phyloP scores from a whole-genome alignment of 1,139 yeast genomes.

The Williopsis jadinii region DNA sequence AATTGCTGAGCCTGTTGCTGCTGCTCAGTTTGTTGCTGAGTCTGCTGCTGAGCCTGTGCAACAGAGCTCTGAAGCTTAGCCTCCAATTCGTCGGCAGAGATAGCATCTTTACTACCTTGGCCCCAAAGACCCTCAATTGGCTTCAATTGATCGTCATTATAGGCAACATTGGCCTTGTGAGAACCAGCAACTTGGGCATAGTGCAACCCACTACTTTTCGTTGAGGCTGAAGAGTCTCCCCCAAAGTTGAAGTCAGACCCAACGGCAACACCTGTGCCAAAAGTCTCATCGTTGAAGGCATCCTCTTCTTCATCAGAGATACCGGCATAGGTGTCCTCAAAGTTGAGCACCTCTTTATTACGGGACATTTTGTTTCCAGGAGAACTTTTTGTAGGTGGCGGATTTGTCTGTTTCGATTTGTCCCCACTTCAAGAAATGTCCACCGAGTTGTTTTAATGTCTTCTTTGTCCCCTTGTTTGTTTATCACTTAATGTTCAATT shows the following conservation, averaged over 20 bases:
- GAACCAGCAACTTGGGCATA: constrained; percentile 43
- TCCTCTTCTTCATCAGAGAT: constrained; percentile 71
- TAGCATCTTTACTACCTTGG: constrained; percentile 2
- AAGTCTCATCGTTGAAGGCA: constrained; percentile 81
- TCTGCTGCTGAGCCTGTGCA: constrained; percentile 11
- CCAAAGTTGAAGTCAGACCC: constrained; percentile 79
- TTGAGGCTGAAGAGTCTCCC: constrained; percentile 6
- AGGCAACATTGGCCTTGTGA: constrained; percentile 17
- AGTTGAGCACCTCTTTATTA: constrained; percentile 24
- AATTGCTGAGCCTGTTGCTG: constrained; percentile 8
- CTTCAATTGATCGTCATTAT: constrained; percentile 35
- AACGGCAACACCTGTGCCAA: constrained; percentile 55
- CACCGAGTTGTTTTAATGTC: too few relatives aligned
- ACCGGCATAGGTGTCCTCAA: constrained; percentile 81
- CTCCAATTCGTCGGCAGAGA: constrained; percentile 12
- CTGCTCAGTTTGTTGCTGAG: constrained; percentile 5
- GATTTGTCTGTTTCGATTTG: too few relatives aligned
- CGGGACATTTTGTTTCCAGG: too few relatives aligned
- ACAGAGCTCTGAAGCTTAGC: constrained; percentile 28
- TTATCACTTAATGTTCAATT: too few relatives aligned
- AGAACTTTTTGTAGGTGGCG: too few relatives aligned
- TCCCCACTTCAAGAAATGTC: too few relatives aligned
- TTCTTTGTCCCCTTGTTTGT: too few relatives aligned
- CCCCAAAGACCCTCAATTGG: constrained; percentile 70
- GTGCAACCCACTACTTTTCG: constrained; percentile 11